A percentile compares a stretch with the other conserved stretches of the same genome.
Evolutionary conservation across 1,284 basidiomycete species (phyloP).

Genomic region (Volvariella surrecta): DNA sequence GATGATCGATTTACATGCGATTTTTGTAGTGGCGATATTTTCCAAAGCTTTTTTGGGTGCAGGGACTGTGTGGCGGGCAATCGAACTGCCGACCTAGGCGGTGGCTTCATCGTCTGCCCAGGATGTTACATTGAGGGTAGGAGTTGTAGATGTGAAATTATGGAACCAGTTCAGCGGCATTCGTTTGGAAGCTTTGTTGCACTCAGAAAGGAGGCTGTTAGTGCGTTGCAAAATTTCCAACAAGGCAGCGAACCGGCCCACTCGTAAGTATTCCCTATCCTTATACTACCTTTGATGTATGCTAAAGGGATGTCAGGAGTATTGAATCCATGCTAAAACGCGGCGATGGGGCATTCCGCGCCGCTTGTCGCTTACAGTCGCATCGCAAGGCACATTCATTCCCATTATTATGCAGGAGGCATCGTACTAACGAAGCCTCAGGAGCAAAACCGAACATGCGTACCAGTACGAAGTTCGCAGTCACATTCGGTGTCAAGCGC

Average conservation of each 20-base stretch:
- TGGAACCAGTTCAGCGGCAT: constrained; percentile 51
- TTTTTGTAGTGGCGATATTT: constrained; percentile 70
- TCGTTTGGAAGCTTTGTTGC: constrained; percentile 25
- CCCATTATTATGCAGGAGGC: no score
- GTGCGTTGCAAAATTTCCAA: constrained; percentile 12
- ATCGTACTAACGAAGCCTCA: no score
- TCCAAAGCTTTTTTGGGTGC: constrained; percentile 73
- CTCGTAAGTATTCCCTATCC: not conserved
- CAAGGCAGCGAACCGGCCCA: not conserved
- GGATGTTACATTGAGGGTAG: constrained; percentile 71
- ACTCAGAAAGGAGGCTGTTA: constrained; percentile 20
- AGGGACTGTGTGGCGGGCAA: constrained; percentile 25
- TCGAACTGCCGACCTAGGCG: constrained; percentile 18
- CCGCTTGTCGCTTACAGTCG: constrained; percentile 1
- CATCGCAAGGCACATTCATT: not conserved
- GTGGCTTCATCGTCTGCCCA: constrained; percentile 51
- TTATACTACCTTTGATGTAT: no score
- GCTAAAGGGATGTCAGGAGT: no score
- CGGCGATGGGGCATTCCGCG: constrained; percentile 2
- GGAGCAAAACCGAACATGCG: not conserved
- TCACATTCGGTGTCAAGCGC: not conserved
- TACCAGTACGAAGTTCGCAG: not conserved
- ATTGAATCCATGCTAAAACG: no score
- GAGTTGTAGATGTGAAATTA: constrained; percentile 46
- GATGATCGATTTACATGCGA: constrained; percentile 45